Percentiles rank a stretch among this genome's conserved stretches.
phyloP scores from a whole-genome alignment of 2,329 filamentous ascomycete species.

The Lachnellula suecica region DNA sequence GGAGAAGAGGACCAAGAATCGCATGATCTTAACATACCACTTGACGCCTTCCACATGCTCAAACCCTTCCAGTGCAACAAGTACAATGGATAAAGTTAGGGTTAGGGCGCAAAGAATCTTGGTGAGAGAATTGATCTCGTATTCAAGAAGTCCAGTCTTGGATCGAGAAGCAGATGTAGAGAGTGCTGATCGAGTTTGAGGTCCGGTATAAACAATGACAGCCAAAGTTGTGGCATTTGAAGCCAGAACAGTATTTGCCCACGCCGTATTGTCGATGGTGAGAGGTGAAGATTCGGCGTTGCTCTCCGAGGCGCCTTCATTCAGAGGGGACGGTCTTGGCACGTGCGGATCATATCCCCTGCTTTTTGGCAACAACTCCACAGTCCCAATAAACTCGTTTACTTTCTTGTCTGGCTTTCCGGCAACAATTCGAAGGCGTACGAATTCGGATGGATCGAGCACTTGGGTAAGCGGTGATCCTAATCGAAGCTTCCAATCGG shows the following conservation, averaged over 20 bases:
- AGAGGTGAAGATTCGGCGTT: conserved; percentile 63
- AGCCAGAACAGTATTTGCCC: conserved; percentile 96
- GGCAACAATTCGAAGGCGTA: conserved; percentile 69
- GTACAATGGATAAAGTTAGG: conserved; percentile 77
- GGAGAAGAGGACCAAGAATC: conserved; percentile 98
- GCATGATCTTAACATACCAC: conserved; percentile 97
- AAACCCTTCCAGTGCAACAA: conserved; percentile 87
- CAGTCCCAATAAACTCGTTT: conserved; percentile 90
- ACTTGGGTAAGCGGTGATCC: conserved; percentile 83
- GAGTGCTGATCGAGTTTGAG: conserved; percentile 88
- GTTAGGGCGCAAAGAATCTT: conserved; percentile 94
- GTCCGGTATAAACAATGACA: conserved; percentile 90
- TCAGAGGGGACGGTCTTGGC: conserved; percentile 21
- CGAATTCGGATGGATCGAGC: conserved; percentile 71
- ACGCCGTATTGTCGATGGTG: conserved; percentile 95
- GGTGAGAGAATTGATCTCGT: conserved; percentile 94
- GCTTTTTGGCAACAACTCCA: conserved; percentile 67
- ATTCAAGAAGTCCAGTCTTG: conserved; percentile 89
- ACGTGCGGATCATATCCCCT: conserved; percentile 47
- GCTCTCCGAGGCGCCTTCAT: conserved; percentile 32
- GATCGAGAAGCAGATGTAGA: conserved; percentile 90
- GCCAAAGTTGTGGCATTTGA: conserved; percentile 88
- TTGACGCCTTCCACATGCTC: conserved; percentile 61
- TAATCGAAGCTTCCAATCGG: conserved; percentile 94
- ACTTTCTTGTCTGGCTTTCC: conserved; percentile 92